Percentiles rank a stretch among this genome's conserved stretches.
Conservation (phyloP, 495 filamentous ascomycete genomes). For the Penicillium simplicissimum region DNA sequence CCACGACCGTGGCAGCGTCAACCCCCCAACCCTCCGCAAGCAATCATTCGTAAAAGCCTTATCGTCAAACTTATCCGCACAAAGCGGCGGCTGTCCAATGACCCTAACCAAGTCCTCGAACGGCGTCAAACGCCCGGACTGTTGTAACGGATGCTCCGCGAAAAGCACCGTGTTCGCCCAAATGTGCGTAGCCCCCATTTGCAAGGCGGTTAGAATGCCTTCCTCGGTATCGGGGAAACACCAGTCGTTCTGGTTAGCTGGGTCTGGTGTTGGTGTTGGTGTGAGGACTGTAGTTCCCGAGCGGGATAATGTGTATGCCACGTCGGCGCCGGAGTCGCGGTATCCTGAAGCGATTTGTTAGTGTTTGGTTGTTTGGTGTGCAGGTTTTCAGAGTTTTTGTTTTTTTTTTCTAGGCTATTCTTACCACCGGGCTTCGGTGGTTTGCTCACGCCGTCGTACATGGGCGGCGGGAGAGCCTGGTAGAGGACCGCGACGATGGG, state of each 20-base stretch:
- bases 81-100: conserved; percentile 33
- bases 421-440: conserved; percentile 35
- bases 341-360: conserved; percentile 23
- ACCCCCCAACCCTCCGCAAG: conserved; percentile 18
- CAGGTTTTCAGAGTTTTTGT: no score
- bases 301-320: conserved; percentile 25
- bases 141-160: conserved; percentile 34
- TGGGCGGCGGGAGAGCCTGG: conserved; percentile 31
- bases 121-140: conserved; percentile 17
- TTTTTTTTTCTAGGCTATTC: neutral
- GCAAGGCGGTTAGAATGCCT: conserved; percentile 28
- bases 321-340: conserved; percentile 34
- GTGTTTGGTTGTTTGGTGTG: neutral
- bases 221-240: conserved; percentile 37
- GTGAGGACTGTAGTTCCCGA: conserved; percentile 25
- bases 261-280: conserved; percentile 17
- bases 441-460: conserved; percentile 31
- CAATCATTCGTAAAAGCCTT: conserved; percentile 37
- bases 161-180: conserved; percentile 43
- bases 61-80: conserved; percentile 39
- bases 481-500: conserved; percentile 32
- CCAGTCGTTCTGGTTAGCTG: conserved; percentile 28
- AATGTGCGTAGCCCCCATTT: conserved; percentile 34
- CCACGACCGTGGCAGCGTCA: conserved; percentile 26
- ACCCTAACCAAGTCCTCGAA: conserved; percentile 23